Evolutionary conservation across 1,284 basidiomycete genomes (phyloP), one percentile per base, ranked within the genome.

Genomic region (Ustilago curta): DNA sequence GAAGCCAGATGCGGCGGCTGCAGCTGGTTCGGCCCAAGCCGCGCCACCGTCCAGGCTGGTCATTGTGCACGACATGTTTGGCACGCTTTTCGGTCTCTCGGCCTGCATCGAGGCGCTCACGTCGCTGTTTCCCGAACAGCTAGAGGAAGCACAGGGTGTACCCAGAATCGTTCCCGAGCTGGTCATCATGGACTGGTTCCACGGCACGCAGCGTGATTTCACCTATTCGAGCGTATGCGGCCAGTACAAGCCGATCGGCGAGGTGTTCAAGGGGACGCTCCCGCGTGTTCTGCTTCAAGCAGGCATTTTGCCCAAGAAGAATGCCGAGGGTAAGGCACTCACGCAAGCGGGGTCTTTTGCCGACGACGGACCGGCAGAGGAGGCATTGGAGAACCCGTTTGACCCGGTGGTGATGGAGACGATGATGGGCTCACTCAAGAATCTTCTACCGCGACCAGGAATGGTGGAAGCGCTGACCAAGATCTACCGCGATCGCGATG

Each of bases 151-250:
- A n/a, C 60, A 66, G 19, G 55, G 47, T 2, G 49, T 73, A n/a
- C 59, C 76, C n/a, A 50, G 59, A 42, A 72, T 74, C 12, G 64
- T 75, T 14, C 74, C 80, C 12, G 78, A 82, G 58, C 60, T 80
- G 19, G 66, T 80, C 32, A 43, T 80, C 31, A 71, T 80, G 79
- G 80, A 80, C 53, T 82, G 80, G 80, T 82, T 80, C 67, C 80
- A 82, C 42, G 71, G 65, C 19, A 71, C 69, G 2, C 80, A 82
- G 58, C 56, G 80, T 11, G 80, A 82, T 32, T 80, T 80, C 29
- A 73, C 77, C 14, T 76, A 71, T 35, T 67, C 76, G 29, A 77
- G 70, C 55, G 70, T 79, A 0, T 67, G 72, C 40, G 71, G 74
- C 19, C 64, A 57, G 35, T 82, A 82, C 62, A 68, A 59, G 50